phyloP scores from a whole-genome alignment of 2,329 filamentous ascomycete genomes.

The Fusarium sp. region DNA sequence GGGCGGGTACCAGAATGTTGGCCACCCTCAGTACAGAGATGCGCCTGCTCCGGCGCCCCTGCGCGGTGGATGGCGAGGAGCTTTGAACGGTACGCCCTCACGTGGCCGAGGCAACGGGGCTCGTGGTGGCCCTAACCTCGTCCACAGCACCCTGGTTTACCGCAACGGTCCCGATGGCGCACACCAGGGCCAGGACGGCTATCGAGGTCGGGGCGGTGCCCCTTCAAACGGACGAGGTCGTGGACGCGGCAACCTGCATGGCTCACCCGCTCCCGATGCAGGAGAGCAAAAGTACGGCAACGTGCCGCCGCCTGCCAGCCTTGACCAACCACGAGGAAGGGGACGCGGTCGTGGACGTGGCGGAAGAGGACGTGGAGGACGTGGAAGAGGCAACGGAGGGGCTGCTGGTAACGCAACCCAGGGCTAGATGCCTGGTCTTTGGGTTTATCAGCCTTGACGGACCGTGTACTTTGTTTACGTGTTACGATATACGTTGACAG shows the following conservation, averaged over 20 bases:
- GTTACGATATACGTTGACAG: constrained; percentile 10
- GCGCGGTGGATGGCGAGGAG: constrained; percentile 68
- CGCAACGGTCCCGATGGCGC: constrained; percentile 53
- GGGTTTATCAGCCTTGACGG: constrained; percentile 3
- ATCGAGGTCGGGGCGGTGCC: constrained; percentile 40
- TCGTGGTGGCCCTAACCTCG: constrained; percentile 55
- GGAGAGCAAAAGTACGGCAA: constrained; percentile 59
- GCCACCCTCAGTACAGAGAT: constrained; percentile 72
- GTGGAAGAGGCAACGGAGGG: constrained; percentile 49
- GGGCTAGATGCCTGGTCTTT: constrained; percentile 30
- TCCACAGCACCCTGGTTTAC: constrained; percentile 66
- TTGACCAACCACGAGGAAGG: constrained; percentile 60
- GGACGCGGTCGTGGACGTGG: constrained; percentile 56
- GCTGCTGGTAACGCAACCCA: constrained; percentile 32
- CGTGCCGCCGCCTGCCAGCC: constrained; percentile 69
- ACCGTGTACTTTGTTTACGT: constrained; percentile 2
- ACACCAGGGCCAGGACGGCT: constrained; percentile 41
- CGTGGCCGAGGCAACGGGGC: constrained; percentile 53
- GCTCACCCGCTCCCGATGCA: constrained; percentile 35
- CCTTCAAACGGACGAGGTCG: constrained; percentile 44
- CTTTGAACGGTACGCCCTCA: constrained; percentile 60
- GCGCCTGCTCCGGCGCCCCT: constrained; percentile 66
- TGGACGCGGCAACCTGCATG: constrained; percentile 45
- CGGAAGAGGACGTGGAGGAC: constrained; percentile 53
- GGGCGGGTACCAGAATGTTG: constrained; percentile 64